Base-by-base conservation (phyloP, 139 green algal genomes). In the Coelastrella sp. region DNA sequence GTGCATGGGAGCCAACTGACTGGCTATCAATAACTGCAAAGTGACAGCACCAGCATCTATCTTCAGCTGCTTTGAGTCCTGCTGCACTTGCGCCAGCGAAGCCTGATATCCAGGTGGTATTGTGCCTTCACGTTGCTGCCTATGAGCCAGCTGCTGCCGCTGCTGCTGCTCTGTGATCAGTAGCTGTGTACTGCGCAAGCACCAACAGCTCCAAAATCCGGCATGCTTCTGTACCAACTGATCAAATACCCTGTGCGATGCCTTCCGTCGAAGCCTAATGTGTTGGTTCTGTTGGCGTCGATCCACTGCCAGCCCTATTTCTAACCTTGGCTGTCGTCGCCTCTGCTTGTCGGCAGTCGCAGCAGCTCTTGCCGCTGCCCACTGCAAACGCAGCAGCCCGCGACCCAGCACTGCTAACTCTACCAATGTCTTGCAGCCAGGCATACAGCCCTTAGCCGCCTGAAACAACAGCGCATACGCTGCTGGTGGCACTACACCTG, bases 1-100 rank as follows among this genome's bases (percentile, higher is more conserved):
- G 11, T 32, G 35, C 53, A 21, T 2, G 19, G 75, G n/a, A 71
- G 30, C 40, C 11, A 64, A n/a, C 30, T 82, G 75, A 2, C 34
- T 7, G 17, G 37, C 51, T n/a, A 69, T 57, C 51, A 45, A 40
- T 23, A 81, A 50, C 73, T 81, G 73, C 73, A n/a, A n/a, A n/a
- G n/a, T n/a, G n/a, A n/a, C n/a, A n/a, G n/a, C n/a, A n/a, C n/a
- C n/a, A n/a, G n/a, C n/a, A n/a, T n/a, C n/a, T n/a, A n/a, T n/a
- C n/a, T n/a, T n/a, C n/a, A n/a, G n/a, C n/a, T n/a, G n/a, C n/a
- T n/a, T n/a, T n/a, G n/a, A n/a, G n/a, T n/a, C n/a, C n/a, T n/a
- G n/a, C n/a, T n/a, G n/a, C n/a, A n/a, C n/a, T n/a, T n/a, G 30
- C 19, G 30, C 30, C 21, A 41, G 3, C 1, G 25, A 62, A 43